Evolutionary conservation across 2,329 filamentous ascomycete species (phyloP).

Genomic region (Fusarium decemcellulare): DNA sequence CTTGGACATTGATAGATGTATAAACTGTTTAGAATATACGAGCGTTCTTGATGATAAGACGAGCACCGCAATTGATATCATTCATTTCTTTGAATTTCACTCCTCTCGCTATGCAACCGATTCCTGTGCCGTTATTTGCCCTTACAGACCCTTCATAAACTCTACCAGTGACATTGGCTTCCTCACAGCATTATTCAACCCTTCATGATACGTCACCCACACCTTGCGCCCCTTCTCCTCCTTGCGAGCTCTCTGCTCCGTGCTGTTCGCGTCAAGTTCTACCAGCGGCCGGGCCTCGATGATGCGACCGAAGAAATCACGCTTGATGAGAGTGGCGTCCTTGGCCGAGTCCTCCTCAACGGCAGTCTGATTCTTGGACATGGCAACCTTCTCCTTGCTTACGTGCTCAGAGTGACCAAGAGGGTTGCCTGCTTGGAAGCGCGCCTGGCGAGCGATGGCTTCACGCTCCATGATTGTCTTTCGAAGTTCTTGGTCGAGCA

Average conservation of each 20-base stretch:
- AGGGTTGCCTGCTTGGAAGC: constrained; percentile 68
- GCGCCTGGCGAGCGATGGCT: constrained; percentile 74
- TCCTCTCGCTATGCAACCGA: constrained; percentile 29
- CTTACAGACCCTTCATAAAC: constrained; percentile 76
- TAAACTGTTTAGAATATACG: constrained; percentile 32
- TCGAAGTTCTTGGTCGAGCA: constrained; percentile 90
- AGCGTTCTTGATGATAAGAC: constrained; percentile 20
- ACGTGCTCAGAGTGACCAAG: constrained; percentile 36
- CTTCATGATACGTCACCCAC: constrained; percentile 93
- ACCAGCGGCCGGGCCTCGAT: constrained; percentile 62
- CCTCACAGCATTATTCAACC: constrained; percentile 90
- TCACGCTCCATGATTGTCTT: constrained; percentile 79
- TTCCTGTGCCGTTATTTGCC: background rate
- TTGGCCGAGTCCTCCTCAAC: constrained; percentile 50
- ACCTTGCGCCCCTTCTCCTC: constrained; percentile 71
- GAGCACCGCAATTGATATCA: constrained; percentile 20
- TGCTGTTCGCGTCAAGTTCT: constrained; percentile 58
- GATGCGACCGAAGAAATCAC: constrained; percentile 89
- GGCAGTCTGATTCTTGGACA: constrained; percentile 51
- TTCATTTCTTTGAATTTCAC: constrained; percentile 11
- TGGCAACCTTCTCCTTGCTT: constrained; percentile 54
- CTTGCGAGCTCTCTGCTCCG: constrained; percentile 47
- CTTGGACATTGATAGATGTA: constrained; percentile 32
- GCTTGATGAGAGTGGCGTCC: constrained; percentile 67
- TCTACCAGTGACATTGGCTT: constrained; percentile 89